Base-by-base conservation (phyloP, 2,329 filamentous ascomycete genomes). In the Venturia aucupariae region DNA sequence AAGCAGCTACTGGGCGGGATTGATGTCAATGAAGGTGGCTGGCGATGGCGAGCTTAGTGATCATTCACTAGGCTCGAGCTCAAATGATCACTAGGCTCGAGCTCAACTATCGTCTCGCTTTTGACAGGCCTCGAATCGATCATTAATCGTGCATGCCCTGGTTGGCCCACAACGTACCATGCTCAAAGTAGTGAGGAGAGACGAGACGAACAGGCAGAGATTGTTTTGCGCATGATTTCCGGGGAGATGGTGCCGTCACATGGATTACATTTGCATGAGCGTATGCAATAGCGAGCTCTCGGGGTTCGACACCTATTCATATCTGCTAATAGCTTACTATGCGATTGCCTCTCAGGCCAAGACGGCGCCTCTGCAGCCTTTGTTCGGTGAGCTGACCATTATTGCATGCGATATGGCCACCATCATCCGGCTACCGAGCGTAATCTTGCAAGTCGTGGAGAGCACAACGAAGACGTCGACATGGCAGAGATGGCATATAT, bases 1-100 rank as follows among this genome's bases (percentile, higher is more conserved):
- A 19, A 19, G 5, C 30, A 57, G 11, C 19, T 57, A 13, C 15
- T 57, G 30, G 51, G 51, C 30, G 51, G 17, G 7, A 57, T 35
- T 11, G 27, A 35, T 57, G 17, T 57, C 24, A 7, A 51, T 51
- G 46, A 22, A 51, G 15, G 51, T 57, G 51, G 51, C 51, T 57
- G 15, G 27, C 51, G 15, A 57, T 35, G 51, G 51, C 27, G 30
- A 57, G 51, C 51, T 57, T 57, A 57, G 22, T 51, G 46, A 51
- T 51, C 46, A 35, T n/a, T 54, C 48, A 30, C 48, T 24, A 30
- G 48, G 48, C 48, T 54, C 48, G 48, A 54, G 48, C 51, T 57
- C 46, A 35, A 35, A 51, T 30, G n/a, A n/a, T 54, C 48, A 30
- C 48, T 24, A 30, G 48, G 48, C 48, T 54, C 48, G 48, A 54